Base-by-base conservation (phyloP, 2,329 filamentous ascomycete genomes). In the Arthrobotrys entomopaga region DNA sequence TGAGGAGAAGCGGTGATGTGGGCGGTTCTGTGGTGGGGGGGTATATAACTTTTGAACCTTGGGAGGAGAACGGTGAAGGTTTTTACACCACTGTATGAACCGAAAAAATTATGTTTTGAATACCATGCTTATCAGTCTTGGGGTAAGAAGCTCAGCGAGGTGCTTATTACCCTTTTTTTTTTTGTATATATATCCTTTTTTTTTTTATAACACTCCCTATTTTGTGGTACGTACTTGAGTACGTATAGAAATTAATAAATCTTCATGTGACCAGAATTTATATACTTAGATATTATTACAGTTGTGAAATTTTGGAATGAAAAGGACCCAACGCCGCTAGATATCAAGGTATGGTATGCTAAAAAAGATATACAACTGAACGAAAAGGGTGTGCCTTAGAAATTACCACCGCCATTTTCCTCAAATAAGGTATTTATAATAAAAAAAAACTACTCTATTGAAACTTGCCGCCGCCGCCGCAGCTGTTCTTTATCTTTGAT, bases 181-280 rank as follows among this genome's bases (percentile, higher is more conserved):
- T 20, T 50, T 70, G 65, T 70, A 70, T 64, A 70, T 64, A 70
- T 63, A 56, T 57, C 49, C 19, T 43, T 57, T 52, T 40, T 40
- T 40, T 40, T 19, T 46, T 26, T 15, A 63, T 29, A 42, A 50
- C 46, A 20, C n/a, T 19, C 15, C 26, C 34, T 54, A 38, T 29
- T 46, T 43, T 40, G 34, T n/a, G n/a, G n/a, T n/a, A n/a, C n/a
- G n/a, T n/a, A n/a, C n/a, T 34, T 34, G 6, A 34, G 10, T 34
- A 34, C 6, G 6, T 5, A 8, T 8, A 46, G 13, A 1, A 15
- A 46, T 46, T 19, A 46, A 19, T n/a, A 13, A 46, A 13, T 34
- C 29, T 34, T n/a, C n/a, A n/a, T 34, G 29, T 34, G 29, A 34
- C 29, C 29, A 34, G 10, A 34, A 34, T 34, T 34, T n/a, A n/a